Evolutionary conservation across 495 filamentous ascomycete species (phyloP).

Genomic region (Ascodesmis nigricans): DNA sequence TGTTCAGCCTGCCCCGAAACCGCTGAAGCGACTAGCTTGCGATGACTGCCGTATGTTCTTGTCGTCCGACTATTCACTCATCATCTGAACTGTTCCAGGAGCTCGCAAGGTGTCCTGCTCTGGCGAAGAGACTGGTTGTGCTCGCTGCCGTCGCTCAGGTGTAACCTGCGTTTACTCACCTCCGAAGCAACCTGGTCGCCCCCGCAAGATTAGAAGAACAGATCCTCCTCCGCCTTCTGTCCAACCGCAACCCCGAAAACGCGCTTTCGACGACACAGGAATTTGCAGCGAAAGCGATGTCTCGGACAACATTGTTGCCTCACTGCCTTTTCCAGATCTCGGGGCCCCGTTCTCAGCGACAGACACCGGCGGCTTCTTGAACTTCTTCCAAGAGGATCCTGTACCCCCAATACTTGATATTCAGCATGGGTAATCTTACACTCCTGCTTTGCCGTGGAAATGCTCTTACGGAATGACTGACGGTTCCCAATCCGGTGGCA

Average conservation of each 20-base stretch:
- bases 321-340: not conserved
- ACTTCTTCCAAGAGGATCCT: not conserved
- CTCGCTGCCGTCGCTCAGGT: conserved; percentile 3
- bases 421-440: not conserved
- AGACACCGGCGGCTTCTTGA: not conserved
- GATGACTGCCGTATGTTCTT: conserved; percentile 6
- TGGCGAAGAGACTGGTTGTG: conserved; percentile 3
- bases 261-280: not conserved
- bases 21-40: conserved; percentile 3
- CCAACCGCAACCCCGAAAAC: not conserved
- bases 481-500: not conserved
- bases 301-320: not conserved
- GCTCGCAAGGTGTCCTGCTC: conserved; percentile 4
- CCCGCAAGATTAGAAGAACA: conserved; percentile 1
- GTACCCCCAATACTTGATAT: no score
- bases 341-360: not conserved
- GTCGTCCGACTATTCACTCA: not conserved
- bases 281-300: not conserved
- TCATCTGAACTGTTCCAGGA: not conserved
- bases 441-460: not conserved
- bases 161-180: conserved; percentile 4
- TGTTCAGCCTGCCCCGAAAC: conserved; percentile 3
- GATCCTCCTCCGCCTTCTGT: not conserved
- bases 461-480: not conserved
- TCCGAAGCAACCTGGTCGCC: conserved; percentile 4